These are phyloP conservation scores for Amniculicola lignicola DNA, from an alignment of 495 filamentous ascomycete genomes.

Conservation along the genomic window DNA sequence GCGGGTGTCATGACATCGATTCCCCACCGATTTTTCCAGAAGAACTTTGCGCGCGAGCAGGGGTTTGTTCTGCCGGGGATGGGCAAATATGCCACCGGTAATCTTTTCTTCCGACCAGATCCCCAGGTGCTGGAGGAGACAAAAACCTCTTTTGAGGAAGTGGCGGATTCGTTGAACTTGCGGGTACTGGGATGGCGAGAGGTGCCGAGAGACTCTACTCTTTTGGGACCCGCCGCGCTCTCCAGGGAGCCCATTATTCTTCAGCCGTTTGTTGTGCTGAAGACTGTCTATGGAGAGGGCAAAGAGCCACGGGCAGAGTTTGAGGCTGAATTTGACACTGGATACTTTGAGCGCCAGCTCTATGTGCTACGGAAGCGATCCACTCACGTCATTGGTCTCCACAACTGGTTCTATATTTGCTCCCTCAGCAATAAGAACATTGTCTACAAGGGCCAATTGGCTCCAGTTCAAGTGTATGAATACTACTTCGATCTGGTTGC, in stretches of 20 bases:
- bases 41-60: slow-evolving; percentile 91
- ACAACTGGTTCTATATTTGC: slow-evolving; percentile 99
- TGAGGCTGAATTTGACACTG: slow-evolving; percentile 74
- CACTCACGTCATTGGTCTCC: slow-evolving; percentile 88
- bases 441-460: slow-evolving; percentile 97
- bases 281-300: slow-evolving; percentile 80
- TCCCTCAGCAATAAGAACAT: slow-evolving; percentile 98
- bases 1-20: slow-evolving; percentile 99
- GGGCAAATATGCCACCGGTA: slow-evolving; percentile 96
- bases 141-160: slow-evolving; percentile 82
- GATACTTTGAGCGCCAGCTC: slow-evolving; percentile 86
- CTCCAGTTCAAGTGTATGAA: slow-evolving; percentile 96
- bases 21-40: slow-evolving; percentile 97
- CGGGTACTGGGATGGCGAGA: slow-evolving; percentile 96
- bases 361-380: slow-evolving; percentile 93
- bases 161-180: slow-evolving; percentile 81
- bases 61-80: slow-evolving; percentile 79
- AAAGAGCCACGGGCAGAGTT: slow-evolving; percentile 78
- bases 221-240: slow-evolving; percentile 88
- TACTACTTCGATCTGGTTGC: slow-evolving; percentile 98
- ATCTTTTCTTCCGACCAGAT: slow-evolving; percentile 98
- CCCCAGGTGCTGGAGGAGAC: slow-evolving; percentile 82
- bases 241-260: slow-evolving; percentile 93
- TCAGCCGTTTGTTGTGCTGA: slow-evolving; percentile 92
- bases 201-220: slow-evolving; percentile 86